phyloP scores from a whole-genome alignment of 495 filamentous ascomycete species.

The Haplographium delicatum region DNA sequence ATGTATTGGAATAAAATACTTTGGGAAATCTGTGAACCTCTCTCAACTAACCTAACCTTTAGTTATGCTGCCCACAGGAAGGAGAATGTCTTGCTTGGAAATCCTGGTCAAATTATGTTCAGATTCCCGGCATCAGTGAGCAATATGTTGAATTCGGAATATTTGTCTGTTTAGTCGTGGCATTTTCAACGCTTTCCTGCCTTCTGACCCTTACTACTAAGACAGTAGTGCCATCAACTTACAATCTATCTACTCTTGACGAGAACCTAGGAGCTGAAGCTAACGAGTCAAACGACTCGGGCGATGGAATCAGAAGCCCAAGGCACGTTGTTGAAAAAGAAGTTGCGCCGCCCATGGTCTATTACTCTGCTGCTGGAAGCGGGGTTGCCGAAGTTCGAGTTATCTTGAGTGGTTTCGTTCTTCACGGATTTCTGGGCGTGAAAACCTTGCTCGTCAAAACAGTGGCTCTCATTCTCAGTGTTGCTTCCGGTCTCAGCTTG shows the following conservation, averaged over 20 bases:
- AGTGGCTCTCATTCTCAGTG: constrained; percentile 74
- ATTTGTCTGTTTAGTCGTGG: constrained; percentile 65
- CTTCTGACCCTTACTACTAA: constrained; percentile 79
- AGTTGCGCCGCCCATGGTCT: constrained; percentile 67
- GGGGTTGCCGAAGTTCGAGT: constrained; percentile 97
- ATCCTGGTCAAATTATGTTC: constrained; percentile 68
- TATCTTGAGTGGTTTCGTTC: constrained; percentile 93
- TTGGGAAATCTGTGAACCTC: not conserved
- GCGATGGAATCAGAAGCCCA: constrained; percentile 36
- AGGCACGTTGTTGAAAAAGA: constrained; percentile 31
- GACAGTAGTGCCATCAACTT: constrained; percentile 83
- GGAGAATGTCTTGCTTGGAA: constrained; percentile 65
- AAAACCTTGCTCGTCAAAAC: constrained; percentile 88
- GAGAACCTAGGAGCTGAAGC: constrained; percentile 58
- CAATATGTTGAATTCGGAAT: constrained; percentile 67
- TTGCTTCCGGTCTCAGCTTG: constrained; percentile 86
- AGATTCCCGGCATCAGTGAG: constrained; percentile 42
- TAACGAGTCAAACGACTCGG: constrained; percentile 2
- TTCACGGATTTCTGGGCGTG: constrained; percentile 90
- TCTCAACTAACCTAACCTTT: constrained; percentile 10
- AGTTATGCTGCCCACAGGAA: constrained; percentile 68
- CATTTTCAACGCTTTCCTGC: constrained; percentile 71
- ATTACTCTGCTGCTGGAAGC: constrained; percentile 93
- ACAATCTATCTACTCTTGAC: constrained; percentile 81
- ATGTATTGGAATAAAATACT: constrained; percentile 8